A percentile compares a stretch with the other conserved stretches of the same genome.
Evolutionary conservation across 495 filamentous ascomycete species (phyloP).

Genomic region (Daldinia concentrica): DNA sequence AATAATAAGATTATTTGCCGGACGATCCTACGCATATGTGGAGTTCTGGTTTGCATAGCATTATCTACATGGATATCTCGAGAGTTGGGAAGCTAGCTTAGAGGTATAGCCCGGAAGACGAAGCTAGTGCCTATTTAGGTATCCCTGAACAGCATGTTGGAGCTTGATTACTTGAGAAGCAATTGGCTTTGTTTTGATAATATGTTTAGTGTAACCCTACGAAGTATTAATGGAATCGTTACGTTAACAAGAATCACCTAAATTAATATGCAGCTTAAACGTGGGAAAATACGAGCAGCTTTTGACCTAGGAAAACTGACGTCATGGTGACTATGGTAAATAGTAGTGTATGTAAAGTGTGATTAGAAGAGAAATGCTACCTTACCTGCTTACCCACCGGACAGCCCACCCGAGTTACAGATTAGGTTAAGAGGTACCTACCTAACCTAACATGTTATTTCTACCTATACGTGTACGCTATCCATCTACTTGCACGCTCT

Average conservation of each 20-base stretch:
- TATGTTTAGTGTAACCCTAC: not conserved
- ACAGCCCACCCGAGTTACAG: not conserved
- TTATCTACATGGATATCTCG: not conserved
- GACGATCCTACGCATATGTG: not conserved
- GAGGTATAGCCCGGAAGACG: not conserved
- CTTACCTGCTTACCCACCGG: not conserved
- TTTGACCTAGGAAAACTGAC: not conserved
- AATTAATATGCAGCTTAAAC: not conserved
- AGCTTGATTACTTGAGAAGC: not conserved
- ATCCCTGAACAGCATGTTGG: not conserved
- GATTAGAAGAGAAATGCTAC: not conserved
- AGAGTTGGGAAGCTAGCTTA: not conserved
- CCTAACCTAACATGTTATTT: too few relatives aligned
- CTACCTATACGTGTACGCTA: not conserved
- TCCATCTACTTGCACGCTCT: not conserved
- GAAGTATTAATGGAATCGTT: not conserved
- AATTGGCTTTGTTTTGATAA: not conserved
- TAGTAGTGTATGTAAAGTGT: not conserved
- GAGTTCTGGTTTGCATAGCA: conserved; percentile 1
- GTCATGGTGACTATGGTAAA: not conserved
- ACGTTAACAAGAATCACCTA: not conserved
- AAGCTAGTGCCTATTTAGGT: not conserved
- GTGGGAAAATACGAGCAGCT: not conserved
- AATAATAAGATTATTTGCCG: not conserved
- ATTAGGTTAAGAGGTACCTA: not conserved